These are phyloP conservation scores for Macrolepiota albuminosa DNA, from an alignment of 768 basidiomycete species.

Conservation along the genomic window DNA sequence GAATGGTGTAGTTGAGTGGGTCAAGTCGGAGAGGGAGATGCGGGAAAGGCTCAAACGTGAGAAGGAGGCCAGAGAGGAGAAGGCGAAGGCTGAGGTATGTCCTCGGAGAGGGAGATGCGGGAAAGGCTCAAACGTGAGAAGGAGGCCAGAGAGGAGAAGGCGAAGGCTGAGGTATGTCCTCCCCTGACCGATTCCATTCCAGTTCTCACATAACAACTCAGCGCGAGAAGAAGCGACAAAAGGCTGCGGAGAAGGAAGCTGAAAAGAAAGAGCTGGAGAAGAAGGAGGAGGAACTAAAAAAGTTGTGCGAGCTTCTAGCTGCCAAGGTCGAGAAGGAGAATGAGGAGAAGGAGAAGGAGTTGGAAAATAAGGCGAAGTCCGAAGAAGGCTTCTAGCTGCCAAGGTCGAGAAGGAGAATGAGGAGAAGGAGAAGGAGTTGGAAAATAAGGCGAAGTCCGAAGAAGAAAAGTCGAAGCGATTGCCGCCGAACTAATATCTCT, in stretches of 20 bases:
- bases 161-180: conserved; percentile 56
- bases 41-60: conserved; percentile 68
- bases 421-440: conserved; percentile 36
- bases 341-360: conserved; percentile 39
- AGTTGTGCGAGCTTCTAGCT: conserved; percentile 43
- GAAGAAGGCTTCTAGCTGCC: conserved; percentile 42
- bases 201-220: conserved; percentile 14
- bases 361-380: too few species aligned
- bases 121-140: conserved; percentile 72
- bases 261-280: conserved; percentile 62
- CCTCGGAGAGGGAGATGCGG: conserved; percentile 67
- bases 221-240: conserved; percentile 49
- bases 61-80: conserved; percentile 64
- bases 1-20: conserved; percentile 64
- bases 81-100: conserved; percentile 64
- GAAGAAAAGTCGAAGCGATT: conserved; percentile 19
- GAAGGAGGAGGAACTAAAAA: conserved; percentile 55
- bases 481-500: conserved; percentile 19
- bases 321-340: conserved; percentile 46
- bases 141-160: conserved; percentile 63
- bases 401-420: conserved; percentile 44
- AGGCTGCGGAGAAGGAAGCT: conserved; percentile 52
- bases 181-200: neutral
- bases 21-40: conserved; percentile 69
- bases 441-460: conserved; percentile 18